Conservation (phyloP, 208 protist genomes). For the Wallacemonas rigidus region DNA sequence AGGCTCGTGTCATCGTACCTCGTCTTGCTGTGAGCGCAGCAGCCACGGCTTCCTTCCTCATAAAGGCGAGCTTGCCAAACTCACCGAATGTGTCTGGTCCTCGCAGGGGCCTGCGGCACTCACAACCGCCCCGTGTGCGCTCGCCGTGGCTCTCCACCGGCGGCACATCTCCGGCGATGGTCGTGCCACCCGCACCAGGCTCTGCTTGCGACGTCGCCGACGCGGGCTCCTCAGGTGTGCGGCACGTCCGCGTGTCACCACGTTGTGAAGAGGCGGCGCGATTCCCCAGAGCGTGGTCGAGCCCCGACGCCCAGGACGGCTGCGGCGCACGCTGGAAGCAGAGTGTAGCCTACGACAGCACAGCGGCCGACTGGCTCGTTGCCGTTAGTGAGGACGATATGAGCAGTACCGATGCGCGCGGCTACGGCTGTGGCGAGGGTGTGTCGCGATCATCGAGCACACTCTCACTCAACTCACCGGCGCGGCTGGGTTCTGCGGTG, state of each 20-base stretch:
- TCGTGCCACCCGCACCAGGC: not conserved
- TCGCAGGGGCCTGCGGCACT: not conserved
- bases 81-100: not conserved
- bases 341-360: not conserved
- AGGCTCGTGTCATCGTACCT: no score
- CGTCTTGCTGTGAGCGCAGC: no score
- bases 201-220: no score
- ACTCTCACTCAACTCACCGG: conserved; percentile 9
- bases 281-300: no score
- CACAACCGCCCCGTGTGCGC: no score
- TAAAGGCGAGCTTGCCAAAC: not conserved
- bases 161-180: not conserved
- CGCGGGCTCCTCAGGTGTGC: no score
- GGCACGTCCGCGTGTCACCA: no score
- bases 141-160: not conserved
- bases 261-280: no score
- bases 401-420: conserved; percentile 20
- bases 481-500: conserved; percentile 2
- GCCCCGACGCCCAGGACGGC: not conserved
- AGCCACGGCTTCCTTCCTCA: no score
- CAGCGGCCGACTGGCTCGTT: conserved; percentile 8
- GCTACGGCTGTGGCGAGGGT: conserved; percentile 37
- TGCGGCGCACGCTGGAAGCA: not conserved
- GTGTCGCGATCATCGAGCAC: conserved; percentile 29
- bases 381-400: conserved; percentile 17